phyloP scores from a whole-genome alignment of 176 grass and related monocot genomes.

The Carex cristatella region DNA sequence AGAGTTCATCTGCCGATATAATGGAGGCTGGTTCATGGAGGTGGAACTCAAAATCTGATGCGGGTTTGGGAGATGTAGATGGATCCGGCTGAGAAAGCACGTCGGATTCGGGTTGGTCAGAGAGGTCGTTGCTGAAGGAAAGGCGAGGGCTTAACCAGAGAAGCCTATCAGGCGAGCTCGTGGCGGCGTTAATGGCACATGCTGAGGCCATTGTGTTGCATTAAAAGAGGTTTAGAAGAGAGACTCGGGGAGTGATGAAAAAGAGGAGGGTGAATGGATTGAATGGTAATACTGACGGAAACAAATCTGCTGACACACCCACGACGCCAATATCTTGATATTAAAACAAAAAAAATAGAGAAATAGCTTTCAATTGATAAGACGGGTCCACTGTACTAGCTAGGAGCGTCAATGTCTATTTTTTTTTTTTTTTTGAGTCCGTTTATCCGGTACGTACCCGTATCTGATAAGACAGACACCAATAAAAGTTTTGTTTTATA shows the following conservation, averaged over 20 bases:
- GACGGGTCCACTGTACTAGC: too few relatives aligned
- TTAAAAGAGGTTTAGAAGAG: slow-evolving; percentile 26
- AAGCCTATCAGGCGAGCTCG: slow-evolving; percentile 5
- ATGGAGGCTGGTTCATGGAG: slow-evolving; percentile 51
- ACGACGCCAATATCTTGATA: too few relatives aligned
- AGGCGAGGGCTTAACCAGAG: slow-evolving; percentile 67
- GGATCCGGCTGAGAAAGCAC: background rate
- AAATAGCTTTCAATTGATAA: too few relatives aligned
- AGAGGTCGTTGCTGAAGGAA: slow-evolving; percentile 75
- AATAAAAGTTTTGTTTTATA: too few relatives aligned
- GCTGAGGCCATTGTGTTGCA: slow-evolving; percentile 41
- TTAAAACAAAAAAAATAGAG: too few relatives aligned
- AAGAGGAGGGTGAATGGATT: background rate
- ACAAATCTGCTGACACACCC: too few relatives aligned
- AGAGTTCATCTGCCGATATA: slow-evolving; percentile 87
- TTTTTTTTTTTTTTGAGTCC: too few relatives aligned
- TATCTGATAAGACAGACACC: too few relatives aligned
- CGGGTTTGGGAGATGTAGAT: slow-evolving; percentile 23
- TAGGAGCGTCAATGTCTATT: too few relatives aligned
- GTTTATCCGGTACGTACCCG: too few relatives aligned
- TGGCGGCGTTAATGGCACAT: slow-evolving; percentile 24
- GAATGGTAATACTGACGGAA: too few relatives aligned
- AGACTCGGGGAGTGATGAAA: slow-evolving; percentile 10
- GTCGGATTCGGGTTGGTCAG: background rate
- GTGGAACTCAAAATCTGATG: slow-evolving; percentile 76